A percentile compares a stretch with the other conserved stretches of the same genome.
Conservation (phyloP, 148 eudicot species). For the Vaccinium corymbosum region DNA sequence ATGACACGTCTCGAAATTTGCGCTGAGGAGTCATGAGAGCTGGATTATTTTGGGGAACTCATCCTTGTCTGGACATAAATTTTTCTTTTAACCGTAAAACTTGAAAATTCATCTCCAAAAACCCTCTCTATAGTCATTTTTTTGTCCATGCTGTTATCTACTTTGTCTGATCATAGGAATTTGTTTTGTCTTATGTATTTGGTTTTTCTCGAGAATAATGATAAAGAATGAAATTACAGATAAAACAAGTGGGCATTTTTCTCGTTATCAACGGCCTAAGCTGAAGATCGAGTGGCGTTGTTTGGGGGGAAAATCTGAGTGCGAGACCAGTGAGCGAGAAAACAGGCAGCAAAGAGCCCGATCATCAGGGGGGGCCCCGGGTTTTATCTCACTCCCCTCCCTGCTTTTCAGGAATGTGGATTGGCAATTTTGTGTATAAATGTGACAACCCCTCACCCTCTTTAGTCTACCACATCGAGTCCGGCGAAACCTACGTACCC, state of each 20-base stretch:
- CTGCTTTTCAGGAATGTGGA: constrained; percentile 12
- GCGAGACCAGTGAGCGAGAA: constrained; percentile 17
- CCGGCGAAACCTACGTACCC: constrained; percentile 6
- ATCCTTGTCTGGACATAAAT: no score
- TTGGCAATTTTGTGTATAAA: not conserved
- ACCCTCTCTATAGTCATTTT: no score
- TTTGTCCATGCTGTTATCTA: no score
- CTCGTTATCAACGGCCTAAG: not conserved
- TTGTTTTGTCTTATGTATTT: no score
- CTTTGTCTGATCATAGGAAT: no score
- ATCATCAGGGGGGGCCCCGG: not conserved
- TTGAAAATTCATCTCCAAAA: no score
- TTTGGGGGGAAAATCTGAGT: not conserved
- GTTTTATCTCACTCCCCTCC: not conserved
- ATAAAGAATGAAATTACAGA: no score
- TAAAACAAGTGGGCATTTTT: not conserved
- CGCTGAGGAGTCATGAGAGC: no score
- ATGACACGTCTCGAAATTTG: no score
- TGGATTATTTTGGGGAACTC: no score
- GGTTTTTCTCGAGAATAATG: no score
- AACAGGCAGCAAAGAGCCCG: constrained; percentile 13
- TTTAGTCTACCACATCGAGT: constrained; percentile 16
- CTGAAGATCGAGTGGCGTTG: not conserved
- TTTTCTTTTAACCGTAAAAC: no score
- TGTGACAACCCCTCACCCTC: not conserved